Percentiles rank a stretch among this genome's conserved stretches.
phyloP scores from a whole-genome alignment of 2,329 filamentous ascomycete species.

The Pseudocercospora fijiensis region DNA sequence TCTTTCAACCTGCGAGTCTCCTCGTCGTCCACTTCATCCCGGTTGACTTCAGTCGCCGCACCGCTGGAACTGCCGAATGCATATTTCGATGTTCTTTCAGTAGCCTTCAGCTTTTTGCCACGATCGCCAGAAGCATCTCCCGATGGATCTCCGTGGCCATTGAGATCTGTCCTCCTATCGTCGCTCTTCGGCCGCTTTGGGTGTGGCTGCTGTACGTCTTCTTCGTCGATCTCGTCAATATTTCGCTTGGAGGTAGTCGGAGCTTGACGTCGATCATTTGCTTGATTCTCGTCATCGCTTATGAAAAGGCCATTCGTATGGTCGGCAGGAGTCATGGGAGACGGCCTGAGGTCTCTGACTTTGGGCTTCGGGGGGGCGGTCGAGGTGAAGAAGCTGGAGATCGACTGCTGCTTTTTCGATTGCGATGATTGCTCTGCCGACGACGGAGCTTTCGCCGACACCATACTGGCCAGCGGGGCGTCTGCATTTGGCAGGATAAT shows the following conservation, averaged over 20 bases:
- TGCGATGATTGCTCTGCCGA: conserved; percentile 36
- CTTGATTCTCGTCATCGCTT: conserved; percentile 37
- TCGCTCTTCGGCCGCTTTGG: conserved; percentile 23
- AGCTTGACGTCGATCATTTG: background rate
- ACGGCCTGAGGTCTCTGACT: conserved; percentile 12
- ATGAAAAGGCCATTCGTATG: conserved; percentile 27
- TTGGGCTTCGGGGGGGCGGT: conserved; percentile 32
- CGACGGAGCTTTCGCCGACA: conserved; percentile 1
- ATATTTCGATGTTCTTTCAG: conserved; percentile 58
- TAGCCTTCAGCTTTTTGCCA: conserved; percentile 40
- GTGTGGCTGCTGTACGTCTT: conserved; percentile 19
- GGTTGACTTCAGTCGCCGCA: conserved; percentile 42
- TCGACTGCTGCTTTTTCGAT: conserved; percentile 68
- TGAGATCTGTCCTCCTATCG: conserved; percentile 25
- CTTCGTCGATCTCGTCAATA: conserved; percentile 18
- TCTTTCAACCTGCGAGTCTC: conserved; percentile 60
- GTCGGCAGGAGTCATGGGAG: background rate
- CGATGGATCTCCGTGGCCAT: background rate
- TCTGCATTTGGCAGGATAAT: background rate
- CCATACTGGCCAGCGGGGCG: background rate
- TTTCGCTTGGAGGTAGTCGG: conserved; percentile 24
- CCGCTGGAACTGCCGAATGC: conserved; percentile 54
- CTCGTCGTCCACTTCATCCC: conserved; percentile 51
- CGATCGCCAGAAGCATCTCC: background rate
- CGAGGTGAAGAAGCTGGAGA: conserved; percentile 56